phyloP scores from a whole-genome alignment of 768 basidiomycete genomes.

The Psilocybe cyanescens region DNA sequence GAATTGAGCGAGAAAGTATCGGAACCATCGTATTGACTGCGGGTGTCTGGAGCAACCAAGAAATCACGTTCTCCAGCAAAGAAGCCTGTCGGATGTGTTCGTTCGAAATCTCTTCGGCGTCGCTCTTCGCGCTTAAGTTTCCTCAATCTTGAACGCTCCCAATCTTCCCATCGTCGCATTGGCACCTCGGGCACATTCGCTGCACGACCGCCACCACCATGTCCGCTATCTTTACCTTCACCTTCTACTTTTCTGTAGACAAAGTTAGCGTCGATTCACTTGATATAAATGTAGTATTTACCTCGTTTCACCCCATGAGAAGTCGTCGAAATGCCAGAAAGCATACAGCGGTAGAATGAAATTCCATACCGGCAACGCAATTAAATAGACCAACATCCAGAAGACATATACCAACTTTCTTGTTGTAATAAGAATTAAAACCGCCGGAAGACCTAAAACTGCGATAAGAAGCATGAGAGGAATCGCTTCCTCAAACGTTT shows the following conservation, averaged over 20 bases:
- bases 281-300: slow-evolving; percentile 34
- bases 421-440: slow-evolving; percentile 93
- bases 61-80: slow-evolving; percentile 64
- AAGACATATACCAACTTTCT: slow-evolving; percentile 94
- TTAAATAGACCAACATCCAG: slow-evolving; percentile 97
- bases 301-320: slow-evolving; percentile 99
- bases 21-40: slow-evolving; percentile 75
- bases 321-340: slow-evolving; percentile 99
- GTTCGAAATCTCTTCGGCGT: slow-evolving; percentile 80
- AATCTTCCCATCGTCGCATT: slow-evolving; percentile 98
- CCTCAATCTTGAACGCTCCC: slow-evolving; percentile 94
- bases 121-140: slow-evolving; percentile 89
- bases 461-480: slow-evolving; percentile 88
- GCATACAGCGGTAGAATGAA: slow-evolving; percentile 93
- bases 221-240: slow-evolving; percentile 79
- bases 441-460: slow-evolving; percentile 90
- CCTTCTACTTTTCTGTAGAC: slow-evolving; percentile 90
- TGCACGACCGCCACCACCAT: slow-evolving; percentile 65
- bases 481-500: slow-evolving; percentile 89
- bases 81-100: slow-evolving; percentile 72
- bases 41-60: slow-evolving; percentile 58
- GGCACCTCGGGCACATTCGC: slow-evolving; percentile 71
- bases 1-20: slow-evolving; percentile 83
- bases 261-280: slow-evolving; percentile 6
- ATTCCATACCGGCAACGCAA: slow-evolving; percentile 96